phyloP scores from a whole-genome alignment of 495 filamentous ascomycete genomes.

The Parachaetomium inaequale region DNA sequence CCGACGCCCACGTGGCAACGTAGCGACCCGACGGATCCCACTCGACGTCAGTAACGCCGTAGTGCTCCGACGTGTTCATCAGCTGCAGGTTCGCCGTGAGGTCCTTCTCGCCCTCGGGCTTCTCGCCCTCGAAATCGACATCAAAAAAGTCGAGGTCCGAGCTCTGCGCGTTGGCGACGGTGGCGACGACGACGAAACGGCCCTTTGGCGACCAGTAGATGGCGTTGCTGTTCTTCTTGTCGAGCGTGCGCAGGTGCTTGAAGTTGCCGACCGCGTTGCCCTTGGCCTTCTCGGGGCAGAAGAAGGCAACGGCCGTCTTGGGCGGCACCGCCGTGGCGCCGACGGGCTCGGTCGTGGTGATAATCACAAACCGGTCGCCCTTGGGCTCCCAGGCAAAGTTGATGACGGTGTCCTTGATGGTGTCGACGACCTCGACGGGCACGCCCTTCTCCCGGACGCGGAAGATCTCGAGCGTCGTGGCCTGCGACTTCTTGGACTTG shows the following conservation, averaged over 20 bases:
- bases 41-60: slow-evolving; percentile 94
- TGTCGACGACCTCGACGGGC: slow-evolving; percentile 94
- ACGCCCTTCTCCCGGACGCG: slow-evolving; percentile 93
- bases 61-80: slow-evolving; percentile 90
- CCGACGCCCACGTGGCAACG: slow-evolving; percentile 83
- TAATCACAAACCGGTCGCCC: slow-evolving; percentile 93
- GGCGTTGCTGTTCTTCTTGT: slow-evolving; percentile 98
- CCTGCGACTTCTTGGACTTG: slow-evolving; percentile 96
- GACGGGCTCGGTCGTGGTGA: slow-evolving; percentile 84
- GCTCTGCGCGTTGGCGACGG: slow-evolving; percentile 84
- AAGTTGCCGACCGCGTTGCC: slow-evolving; percentile 77
- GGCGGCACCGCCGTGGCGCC: slow-evolving; percentile 75
- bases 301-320: slow-evolving; percentile 93
- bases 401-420: slow-evolving; percentile 94
- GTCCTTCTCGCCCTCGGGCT: slow-evolving; percentile 86
- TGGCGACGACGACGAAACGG: slow-evolving; percentile 87
- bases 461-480: slow-evolving; percentile 98
- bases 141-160: slow-evolving; percentile 98
- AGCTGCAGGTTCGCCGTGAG: slow-evolving; percentile 89
- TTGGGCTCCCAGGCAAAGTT: slow-evolving; percentile 99
- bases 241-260: slow-evolving; percentile 85
- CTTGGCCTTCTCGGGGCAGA: slow-evolving; percentile 91
- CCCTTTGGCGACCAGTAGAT: slow-evolving; percentile 99
- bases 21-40: slow-evolving; percentile 97
- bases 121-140: slow-evolving; percentile 96